Conservation (phyloP, 768 basidiomycete species). For the Cubamyces sp. region DNA sequence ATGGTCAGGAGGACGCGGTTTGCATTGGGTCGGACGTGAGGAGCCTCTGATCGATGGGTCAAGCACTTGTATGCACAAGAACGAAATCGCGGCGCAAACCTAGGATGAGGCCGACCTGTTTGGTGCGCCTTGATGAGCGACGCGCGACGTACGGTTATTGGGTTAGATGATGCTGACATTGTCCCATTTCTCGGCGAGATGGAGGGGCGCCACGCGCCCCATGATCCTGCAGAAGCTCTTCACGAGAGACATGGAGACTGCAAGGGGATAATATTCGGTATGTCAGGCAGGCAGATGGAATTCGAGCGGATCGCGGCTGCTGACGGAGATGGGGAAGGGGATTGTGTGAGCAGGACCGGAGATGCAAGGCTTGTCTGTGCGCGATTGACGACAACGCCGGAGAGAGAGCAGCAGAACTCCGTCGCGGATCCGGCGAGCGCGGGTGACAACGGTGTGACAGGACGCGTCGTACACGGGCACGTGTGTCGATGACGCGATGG, state of each 20-base stretch:
- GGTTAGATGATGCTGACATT: constrained; percentile 63
- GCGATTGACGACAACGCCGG: not conserved
- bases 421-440: not conserved
- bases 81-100: constrained; percentile 31
- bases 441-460: constrained; percentile 10
- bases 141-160: not conserved
- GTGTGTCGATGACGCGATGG: constrained; percentile 22
- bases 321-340: not conserved
- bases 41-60: constrained; percentile 37
- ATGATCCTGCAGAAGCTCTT: constrained; percentile 67
- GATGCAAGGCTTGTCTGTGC: too few species aligned
- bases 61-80: constrained; percentile 6
- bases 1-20: constrained; percentile 46
- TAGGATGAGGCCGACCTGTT: constrained; percentile 37
- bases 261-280: too few species aligned
- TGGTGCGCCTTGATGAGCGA: constrained; percentile 5
- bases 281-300: not conserved
- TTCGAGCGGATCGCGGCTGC: not conserved
- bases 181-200: constrained; percentile 90
- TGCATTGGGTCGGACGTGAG: constrained; percentile 34
- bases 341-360: too few species aligned
- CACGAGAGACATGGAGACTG: constrained; percentile 37
- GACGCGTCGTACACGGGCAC: constrained; percentile 14
- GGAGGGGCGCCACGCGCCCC: constrained; percentile 85
- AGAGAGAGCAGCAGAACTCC: not conserved